Base-by-base conservation (phyloP, 2,329 filamentous ascomycete species). In the Colletotrichum sp. region DNA sequence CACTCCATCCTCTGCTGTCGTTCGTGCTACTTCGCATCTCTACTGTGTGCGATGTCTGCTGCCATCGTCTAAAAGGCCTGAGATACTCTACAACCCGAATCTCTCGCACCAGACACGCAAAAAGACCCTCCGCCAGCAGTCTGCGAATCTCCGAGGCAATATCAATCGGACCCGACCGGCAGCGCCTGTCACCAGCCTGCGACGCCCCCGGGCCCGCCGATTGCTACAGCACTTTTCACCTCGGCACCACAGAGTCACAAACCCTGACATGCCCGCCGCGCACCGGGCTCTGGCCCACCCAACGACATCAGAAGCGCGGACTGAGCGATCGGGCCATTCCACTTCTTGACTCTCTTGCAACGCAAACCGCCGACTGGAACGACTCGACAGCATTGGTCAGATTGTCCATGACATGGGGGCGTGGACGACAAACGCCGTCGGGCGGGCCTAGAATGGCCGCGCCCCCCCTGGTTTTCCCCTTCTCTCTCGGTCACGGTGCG, bases 211-310 rank as follows among this genome's bases (percentile, higher is more conserved):
- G 74, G 48, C 64, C 70, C 64, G 71, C 71, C 74, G 64, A 68
- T 39, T 64, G 65, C 64, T 73, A 76, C 74, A 76, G 70, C 70
- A 48, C 65, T 67, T 48, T 61, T 43, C 64, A 43, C 65, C 70
- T 73, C 70, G 74, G 74, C 74, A 76, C 24, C 64, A 69, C 18
- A 74, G 64, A 76, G 65, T 76, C 74, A 73, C 70, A 21, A 65
- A 64, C 74, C 74, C 70, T 75, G 70, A 59, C 70, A 73, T 57
- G 32, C 59, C 71, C 70, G 64, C 59, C 24, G 70, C 59, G 71
- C 74, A 59, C 74, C 70, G 64, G 68, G 74, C 43, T 69, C 59
- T 63, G 70, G 70, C 65, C 74, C 70, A 76, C 70, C 34, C 48
- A 69, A 43, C 24, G 65, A 48, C 57, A 10, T 68, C 21, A 55